Base-by-base conservation (phyloP, 2,329 filamentous ascomycete species). In the Arthrinium puccinioides region DNA sequence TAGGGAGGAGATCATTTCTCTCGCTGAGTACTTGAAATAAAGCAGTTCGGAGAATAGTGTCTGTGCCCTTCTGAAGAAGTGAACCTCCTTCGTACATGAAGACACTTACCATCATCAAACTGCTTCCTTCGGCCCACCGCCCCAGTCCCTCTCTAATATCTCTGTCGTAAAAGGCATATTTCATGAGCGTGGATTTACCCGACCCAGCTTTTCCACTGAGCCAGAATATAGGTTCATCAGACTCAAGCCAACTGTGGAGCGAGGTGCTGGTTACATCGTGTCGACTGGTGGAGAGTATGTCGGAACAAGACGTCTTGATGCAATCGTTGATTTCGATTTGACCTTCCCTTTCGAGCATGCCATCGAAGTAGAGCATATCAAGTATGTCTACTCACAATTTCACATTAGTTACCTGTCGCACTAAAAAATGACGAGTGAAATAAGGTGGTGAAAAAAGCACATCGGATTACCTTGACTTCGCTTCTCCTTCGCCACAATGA, bases 141-240 rank as follows among this genome's bases (percentile, higher is more conserved):
- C 37, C 39, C 5, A 41, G 28, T 9, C 25, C 9, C 13, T 13
- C 5, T 11, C 28, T 27, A 3, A 34, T 37, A 21, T 30, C 24
- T 14, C 4, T 9, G 21, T 29, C 28, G 19, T 41, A 15, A 10
- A 33, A 37, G 16, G 29, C 29, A 26, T 41, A 35, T 23, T 44
- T 48, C 32, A 45, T 41, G 16, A 46, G 36, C 3, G 45, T 48
- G 19, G 41, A 46, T 36, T 49, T 49, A 6, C 45, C 45, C 21
- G 41, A 44, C 2, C 47, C 47, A 16, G 45, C 18, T 14, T 43
- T 42, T 5, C 47, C 47, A n/a, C 35, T 43, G 23, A 48, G 41
- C 44, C 44, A 50, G 25, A 46, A 47, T 6, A 45, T 14, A 11
- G 34, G 14, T 9, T 24, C 7, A 4, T 38, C 37, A 20, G 27